phyloP scores from a whole-genome alignment of 2,329 filamentous ascomycete genomes.

The Fusarium buharicum region DNA sequence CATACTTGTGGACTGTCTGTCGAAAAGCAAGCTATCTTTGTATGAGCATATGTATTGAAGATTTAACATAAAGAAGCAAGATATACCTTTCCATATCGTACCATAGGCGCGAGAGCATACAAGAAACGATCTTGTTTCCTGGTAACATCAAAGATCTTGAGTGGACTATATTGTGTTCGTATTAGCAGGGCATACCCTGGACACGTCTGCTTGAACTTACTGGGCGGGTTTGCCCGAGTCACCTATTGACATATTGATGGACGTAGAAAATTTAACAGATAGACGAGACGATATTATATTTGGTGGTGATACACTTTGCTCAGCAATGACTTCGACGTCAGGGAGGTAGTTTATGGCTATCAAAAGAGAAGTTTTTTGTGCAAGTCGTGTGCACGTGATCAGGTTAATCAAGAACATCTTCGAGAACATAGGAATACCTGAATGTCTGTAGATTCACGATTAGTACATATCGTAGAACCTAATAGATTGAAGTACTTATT shows the following conservation, averaged over 20 bases:
- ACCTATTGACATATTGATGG: constrained; percentile 30
- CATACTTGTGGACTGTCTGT: constrained; percentile 72
- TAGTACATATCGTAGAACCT: too few relatives aligned
- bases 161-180: constrained; percentile 58
- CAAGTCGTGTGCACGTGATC: constrained; percentile 32
- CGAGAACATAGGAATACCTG: too few relatives aligned
- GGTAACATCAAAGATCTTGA: constrained; percentile 68
- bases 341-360: background rate
- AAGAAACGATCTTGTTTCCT: constrained; percentile 63
- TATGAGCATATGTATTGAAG: constrained; percentile 1
- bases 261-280: background rate
- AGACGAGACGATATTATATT: background rate
- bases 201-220: constrained; percentile 30
- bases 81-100: constrained; percentile 68
- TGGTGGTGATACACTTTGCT: background rate
- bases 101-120: constrained; percentile 74
- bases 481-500: background rate
- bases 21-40: constrained; percentile 71
- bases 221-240: constrained; percentile 37
- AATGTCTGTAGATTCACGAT: too few relatives aligned
- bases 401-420: background rate
- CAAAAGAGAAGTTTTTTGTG: constrained; percentile 36
- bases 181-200: constrained; percentile 38
- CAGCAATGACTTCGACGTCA: too few relatives aligned
- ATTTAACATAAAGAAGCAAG: background rate